These are phyloP conservation scores for Vanrija pseudolonga DNA, from an alignment of 1,284 basidiomycete genomes.

Conservation along the genomic window DNA sequence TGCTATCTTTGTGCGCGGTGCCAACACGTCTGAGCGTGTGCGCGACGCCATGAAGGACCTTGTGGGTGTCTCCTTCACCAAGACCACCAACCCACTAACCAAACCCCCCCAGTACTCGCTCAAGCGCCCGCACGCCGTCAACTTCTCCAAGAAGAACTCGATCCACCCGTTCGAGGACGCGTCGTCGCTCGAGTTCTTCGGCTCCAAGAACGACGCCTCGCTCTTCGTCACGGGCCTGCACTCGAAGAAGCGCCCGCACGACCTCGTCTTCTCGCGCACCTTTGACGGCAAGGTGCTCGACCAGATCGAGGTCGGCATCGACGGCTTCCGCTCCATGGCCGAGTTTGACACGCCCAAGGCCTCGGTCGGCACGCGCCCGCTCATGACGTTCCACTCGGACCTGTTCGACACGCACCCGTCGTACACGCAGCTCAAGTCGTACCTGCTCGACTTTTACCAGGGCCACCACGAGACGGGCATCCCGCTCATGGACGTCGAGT, in stretches of 20 bases:
- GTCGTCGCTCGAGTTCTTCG: constrained; percentile 85
- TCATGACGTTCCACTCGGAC: constrained; percentile 93
- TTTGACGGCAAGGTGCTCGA: constrained; percentile 86
- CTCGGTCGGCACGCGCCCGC: constrained; percentile 82
- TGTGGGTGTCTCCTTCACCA: constrained; percentile 53
- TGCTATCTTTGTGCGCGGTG: constrained; percentile 86
- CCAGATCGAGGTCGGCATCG: constrained; percentile 90
- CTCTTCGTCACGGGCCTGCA: constrained; percentile 88
- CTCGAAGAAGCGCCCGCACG: constrained; percentile 91
- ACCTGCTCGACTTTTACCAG: constrained; percentile 83
- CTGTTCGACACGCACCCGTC: constrained; percentile 88
- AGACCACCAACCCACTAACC: not conserved
- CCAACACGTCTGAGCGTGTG: constrained; percentile 75
- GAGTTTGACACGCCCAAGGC: constrained; percentile 84
- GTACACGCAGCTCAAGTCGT: constrained; percentile 85
- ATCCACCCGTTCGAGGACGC: constrained; percentile 88
- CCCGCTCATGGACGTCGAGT: constrained; percentile 79
- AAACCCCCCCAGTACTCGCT: constrained; percentile 67
- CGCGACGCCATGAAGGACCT: constrained; percentile 82
- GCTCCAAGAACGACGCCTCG: constrained; percentile 87
- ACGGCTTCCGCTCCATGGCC: constrained; percentile 70
- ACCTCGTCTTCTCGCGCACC: constrained; percentile 80
- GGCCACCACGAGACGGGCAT: constrained; percentile 80
- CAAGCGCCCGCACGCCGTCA: constrained; percentile 81
- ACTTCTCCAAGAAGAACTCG: constrained; percentile 92